These are phyloP conservation scores for Berberis thunbergii DNA, from an alignment of 164 flowering plant species.

Conservation along the genomic window DNA sequence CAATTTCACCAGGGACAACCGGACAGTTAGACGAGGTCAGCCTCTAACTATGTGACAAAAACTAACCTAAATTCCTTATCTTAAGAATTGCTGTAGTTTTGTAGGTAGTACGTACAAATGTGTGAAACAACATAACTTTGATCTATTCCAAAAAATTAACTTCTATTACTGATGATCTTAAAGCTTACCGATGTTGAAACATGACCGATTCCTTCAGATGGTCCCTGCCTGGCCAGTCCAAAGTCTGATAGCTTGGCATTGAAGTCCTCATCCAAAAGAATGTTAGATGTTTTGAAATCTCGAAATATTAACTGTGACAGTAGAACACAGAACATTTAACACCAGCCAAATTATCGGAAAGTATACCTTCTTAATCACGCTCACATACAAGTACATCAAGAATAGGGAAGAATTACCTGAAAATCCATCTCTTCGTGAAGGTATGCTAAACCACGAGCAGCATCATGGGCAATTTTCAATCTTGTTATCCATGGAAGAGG, in stretches of 20 bases:
- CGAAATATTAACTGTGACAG: conserved; percentile 76
- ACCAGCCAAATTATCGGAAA: background rate
- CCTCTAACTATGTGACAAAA: too few species aligned
- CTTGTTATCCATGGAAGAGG: conserved; percentile 67
- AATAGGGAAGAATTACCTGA: conserved; percentile 68
- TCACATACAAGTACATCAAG: conserved; percentile 18
- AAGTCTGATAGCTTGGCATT: conserved; percentile 93
- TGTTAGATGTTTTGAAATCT: conserved; percentile 84
- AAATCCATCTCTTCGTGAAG: conserved; percentile 97
- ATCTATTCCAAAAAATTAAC: too few species aligned
- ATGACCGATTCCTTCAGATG: conserved; percentile 71
- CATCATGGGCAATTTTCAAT: conserved; percentile 71
- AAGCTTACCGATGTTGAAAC: conserved; percentile 76
- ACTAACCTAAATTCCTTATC: too few species aligned
- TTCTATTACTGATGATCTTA: background rate
- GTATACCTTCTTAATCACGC: conserved; percentile 29
- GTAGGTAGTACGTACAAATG: too few species aligned
- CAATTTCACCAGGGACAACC: too few species aligned
- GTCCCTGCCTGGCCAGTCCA: conserved; percentile 92
- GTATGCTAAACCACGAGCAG: conserved; percentile 89
- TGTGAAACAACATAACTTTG: too few species aligned
- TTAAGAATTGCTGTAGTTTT: too few species aligned
- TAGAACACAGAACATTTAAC: background rate
- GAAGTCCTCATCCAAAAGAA: conserved; percentile 77
- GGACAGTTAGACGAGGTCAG: too few species aligned